A percentile compares a stretch with the other conserved stretches of the same genome.
phyloP scores from a whole-genome alignment of 2,329 filamentous ascomycete genomes.

The Erysiphe neolycopersici region DNA sequence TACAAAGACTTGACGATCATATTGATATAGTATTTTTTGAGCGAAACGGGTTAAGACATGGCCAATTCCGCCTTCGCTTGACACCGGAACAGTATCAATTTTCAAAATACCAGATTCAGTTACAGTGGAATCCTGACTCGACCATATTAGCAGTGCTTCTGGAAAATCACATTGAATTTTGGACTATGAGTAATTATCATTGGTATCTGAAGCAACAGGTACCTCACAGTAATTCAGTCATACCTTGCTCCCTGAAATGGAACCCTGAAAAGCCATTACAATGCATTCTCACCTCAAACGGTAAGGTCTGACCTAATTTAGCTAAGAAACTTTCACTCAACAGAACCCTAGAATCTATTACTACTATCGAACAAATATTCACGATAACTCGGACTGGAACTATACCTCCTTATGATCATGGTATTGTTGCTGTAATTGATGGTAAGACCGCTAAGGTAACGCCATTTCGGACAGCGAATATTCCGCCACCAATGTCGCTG shows the following conservation, averaged over 20 bases:
- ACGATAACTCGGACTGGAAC: conserved; percentile 41
- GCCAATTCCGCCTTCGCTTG: conserved; percentile 60
- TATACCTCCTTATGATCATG: conserved; percentile 45
- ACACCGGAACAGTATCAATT: conserved; percentile 28
- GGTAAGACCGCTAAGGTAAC: conserved; percentile 59
- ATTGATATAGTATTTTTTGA: conserved; percentile 86
- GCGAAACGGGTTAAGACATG: conserved; percentile 88
- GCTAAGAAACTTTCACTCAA: background rate
- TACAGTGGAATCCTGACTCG: conserved; percentile 83
- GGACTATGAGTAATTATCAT: conserved; percentile 94
- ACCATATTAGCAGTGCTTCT: conserved; percentile 66
- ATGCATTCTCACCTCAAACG: conserved; percentile 26
- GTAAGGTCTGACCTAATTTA: conserved; percentile 15
- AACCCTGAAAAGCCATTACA: conserved; percentile 63
- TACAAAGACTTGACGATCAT: conserved; percentile 43
- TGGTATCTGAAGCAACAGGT: conserved; percentile 95
- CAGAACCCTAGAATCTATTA: conserved; percentile 12
- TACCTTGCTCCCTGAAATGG: conserved; percentile 26
- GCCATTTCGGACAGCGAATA: conserved; percentile 54
- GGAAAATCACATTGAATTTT: conserved; percentile 54
- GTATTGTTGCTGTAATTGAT: conserved; percentile 62
- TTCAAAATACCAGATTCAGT: conserved; percentile 28
- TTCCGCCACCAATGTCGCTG: conserved; percentile 81
- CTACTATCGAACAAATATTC: conserved; percentile 41
- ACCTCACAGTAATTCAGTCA: conserved; percentile 17